Evolutionary conservation across 192 early-diverging fungal species (phyloP).

Genomic region (Coemansia sp.): DNA sequence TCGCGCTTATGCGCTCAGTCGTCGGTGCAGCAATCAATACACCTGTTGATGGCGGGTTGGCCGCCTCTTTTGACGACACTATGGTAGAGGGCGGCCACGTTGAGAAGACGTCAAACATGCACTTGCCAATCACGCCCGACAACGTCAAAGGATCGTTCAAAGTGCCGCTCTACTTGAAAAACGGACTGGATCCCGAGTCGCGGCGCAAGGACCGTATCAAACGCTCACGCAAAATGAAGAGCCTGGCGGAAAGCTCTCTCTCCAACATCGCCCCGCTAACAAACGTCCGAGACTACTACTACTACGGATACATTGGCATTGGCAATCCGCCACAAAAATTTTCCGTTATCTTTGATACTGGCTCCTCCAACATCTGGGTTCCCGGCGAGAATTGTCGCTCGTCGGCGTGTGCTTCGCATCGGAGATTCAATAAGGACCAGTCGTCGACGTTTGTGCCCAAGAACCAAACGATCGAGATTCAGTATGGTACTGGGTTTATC

Average conservation of each 20-base stretch:
- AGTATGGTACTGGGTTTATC: slow-evolving; percentile 89
- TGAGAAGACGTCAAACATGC: slow-evolving; percentile 16
- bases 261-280: slow-evolving; percentile 20
- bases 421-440: slow-evolving; percentile 67
- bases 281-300: slow-evolving; percentile 53
- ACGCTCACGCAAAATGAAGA: slow-evolving; percentile 40
- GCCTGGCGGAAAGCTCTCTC: slow-evolving; percentile 21
- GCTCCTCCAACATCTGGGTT: slow-evolving; percentile 72
- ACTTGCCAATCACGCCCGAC: slow-evolving; percentile 17
- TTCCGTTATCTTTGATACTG: slow-evolving; percentile 69
- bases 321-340: slow-evolving; percentile 73
- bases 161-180: slow-evolving; percentile 38
- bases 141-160: slow-evolving; percentile 28
- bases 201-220: slow-evolving; percentile 36
- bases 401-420: slow-evolving; percentile 79
- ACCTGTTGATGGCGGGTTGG: slow-evolving; percentile 2
- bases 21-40: slow-evolving; percentile 10
- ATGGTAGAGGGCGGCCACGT: slow-evolving; percentile 12
- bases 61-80: background rate
- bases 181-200: slow-evolving; percentile 50
- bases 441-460: slow-evolving; percentile 64
- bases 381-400: slow-evolving; percentile 64
- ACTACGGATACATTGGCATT: slow-evolving; percentile 71
- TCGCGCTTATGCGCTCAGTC: slow-evolving; percentile 21
- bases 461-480: slow-evolving; percentile 76